Evolutionary conservation across 2,329 filamentous ascomycete species (phyloP).

Genomic region (Fusarium sarcochroum): DNA sequence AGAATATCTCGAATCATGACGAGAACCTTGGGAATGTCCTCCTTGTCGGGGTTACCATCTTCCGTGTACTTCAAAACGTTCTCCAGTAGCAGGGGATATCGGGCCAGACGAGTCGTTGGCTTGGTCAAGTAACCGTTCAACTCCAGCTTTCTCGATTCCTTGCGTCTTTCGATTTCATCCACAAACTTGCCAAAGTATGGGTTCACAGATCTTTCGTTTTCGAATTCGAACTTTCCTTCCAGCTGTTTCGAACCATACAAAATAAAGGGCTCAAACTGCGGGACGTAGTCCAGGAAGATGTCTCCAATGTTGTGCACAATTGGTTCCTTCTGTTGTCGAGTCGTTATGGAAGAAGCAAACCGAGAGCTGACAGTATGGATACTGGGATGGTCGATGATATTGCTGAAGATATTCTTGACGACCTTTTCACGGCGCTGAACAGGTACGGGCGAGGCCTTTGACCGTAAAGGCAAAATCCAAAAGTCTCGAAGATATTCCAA

Average conservation of each 20-base stretch:
- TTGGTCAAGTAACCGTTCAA: slow-evolving; percentile 98
- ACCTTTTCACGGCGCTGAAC: slow-evolving; percentile 89
- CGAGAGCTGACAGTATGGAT: slow-evolving; percentile 92
- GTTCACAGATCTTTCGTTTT: slow-evolving; percentile 93
- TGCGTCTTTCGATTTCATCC: slow-evolving; percentile 94
- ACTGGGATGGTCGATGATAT: slow-evolving; percentile 85
- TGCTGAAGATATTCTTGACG: slow-evolving; percentile 94
- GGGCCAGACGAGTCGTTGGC: slow-evolving; percentile 92
- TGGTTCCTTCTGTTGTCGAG: slow-evolving; percentile 89
- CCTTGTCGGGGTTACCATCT: slow-evolving; percentile 88
- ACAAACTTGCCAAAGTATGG: slow-evolving; percentile 90
- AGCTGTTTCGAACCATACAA: slow-evolving; percentile 95
- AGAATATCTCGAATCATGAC: slow-evolving; percentile 88
- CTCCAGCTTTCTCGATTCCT: slow-evolving; percentile 96
- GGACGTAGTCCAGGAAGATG: slow-evolving; percentile 92
- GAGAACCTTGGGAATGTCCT: slow-evolving; percentile 92
- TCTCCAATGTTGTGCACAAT: slow-evolving; percentile 93
- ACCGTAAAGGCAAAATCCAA: slow-evolving; percentile 94
- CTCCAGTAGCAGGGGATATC: slow-evolving; percentile 93
- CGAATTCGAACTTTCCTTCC: slow-evolving; percentile 97
- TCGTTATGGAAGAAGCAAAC: slow-evolving; percentile 89
- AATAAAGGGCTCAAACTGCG: slow-evolving; percentile 95
- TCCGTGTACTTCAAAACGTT: slow-evolving; percentile 93
- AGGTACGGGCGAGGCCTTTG: slow-evolving; percentile 87
- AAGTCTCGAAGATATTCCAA: slow-evolving; percentile 97